Percentiles rank a stretch among this genome's conserved stretches.
These are phyloP conservation scores for Fraxinus floribunda DNA, from an alignment of 305 asterid genomes.

Conservation along the genomic window DNA sequence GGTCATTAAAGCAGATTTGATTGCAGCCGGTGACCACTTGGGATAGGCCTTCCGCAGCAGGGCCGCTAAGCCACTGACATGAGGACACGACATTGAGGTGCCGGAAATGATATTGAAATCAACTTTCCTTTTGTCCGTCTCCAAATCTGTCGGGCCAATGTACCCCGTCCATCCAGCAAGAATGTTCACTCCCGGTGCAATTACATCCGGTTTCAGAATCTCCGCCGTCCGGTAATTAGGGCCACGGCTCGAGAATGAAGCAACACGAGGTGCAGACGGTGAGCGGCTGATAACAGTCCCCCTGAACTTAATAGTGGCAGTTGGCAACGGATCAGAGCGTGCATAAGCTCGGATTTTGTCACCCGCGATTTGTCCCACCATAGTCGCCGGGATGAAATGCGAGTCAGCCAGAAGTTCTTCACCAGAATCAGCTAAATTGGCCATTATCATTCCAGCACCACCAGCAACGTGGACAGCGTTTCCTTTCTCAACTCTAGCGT, in stretches of 20 bases:
- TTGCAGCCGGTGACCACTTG: constrained; percentile 70
- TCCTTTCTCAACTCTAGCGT: constrained; percentile 86
- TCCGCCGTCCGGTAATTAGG: constrained; percentile 75
- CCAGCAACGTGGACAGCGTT: constrained; percentile 80
- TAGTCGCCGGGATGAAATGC: constrained; percentile 79
- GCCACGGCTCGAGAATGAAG: constrained; percentile 91
- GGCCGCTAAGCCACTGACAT: constrained; percentile 84
- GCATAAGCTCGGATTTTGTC: constrained; percentile 64
- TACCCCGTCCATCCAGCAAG: constrained; percentile 87
- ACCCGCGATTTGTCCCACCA: constrained; percentile 76
- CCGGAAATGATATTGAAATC: constrained; percentile 85
- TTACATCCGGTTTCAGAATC: constrained; percentile 85
- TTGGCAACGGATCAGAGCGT: constrained; percentile 61
- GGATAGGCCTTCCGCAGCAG: constrained; percentile 69
- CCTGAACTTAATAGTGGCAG: constrained; percentile 57
- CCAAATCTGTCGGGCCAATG: constrained; percentile 64
- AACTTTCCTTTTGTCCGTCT: constrained; percentile 60
- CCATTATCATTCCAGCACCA: constrained; percentile 76
- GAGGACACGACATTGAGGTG: constrained; percentile 94
- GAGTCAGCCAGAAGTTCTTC: constrained; percentile 88
- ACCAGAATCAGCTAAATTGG: constrained; percentile 75
- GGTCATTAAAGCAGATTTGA: constrained; percentile 85
- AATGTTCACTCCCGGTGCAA: constrained; percentile 87
- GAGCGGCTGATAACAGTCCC: constrained; percentile 70
- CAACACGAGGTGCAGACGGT: constrained; percentile 83